A percentile compares a stretch with the other conserved stretches of the same genome.
Evolutionary conservation across 352 stramenopile genomes (phyloP).

Genomic region (Sclerospora graminicola): DNA sequence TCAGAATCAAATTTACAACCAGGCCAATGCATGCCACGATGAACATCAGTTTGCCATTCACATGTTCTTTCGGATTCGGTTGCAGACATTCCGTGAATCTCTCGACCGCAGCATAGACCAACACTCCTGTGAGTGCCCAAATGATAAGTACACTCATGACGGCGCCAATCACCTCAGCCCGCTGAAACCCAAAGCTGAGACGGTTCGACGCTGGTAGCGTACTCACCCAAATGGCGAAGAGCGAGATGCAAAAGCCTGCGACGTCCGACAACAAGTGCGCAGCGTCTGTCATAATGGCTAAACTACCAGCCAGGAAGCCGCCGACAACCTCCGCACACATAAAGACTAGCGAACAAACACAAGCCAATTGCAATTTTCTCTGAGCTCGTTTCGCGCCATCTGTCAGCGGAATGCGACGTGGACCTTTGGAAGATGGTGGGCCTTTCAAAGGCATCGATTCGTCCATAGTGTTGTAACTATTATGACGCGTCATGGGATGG

Average conservation of each 20-base stretch:
- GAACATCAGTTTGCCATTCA: slow-evolving; percentile 97
- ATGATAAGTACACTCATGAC: slow-evolving; percentile 90
- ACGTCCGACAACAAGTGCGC: slow-evolving; percentile 69
- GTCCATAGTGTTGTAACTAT: slow-evolving; percentile 32
- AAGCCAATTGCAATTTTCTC: slow-evolving; percentile 53
- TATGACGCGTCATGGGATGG: slow-evolving; percentile 20
- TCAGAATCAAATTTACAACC: slow-evolving; percentile 93
- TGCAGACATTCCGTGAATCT: slow-evolving; percentile 75
- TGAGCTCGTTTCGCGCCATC: slow-evolving; percentile 41
- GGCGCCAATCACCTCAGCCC: slow-evolving; percentile 92
- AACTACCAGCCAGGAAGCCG: slow-evolving; percentile 87
- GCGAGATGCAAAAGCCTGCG: slow-evolving; percentile 61
- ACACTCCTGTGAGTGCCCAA: slow-evolving; percentile 88
- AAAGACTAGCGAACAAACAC: slow-evolving; percentile 85
- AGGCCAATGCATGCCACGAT: slow-evolving; percentile 92
- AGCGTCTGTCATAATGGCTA: slow-evolving; percentile 91
- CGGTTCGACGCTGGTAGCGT: slow-evolving; percentile 57
- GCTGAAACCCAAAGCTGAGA: slow-evolving; percentile 92
- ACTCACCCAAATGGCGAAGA: slow-evolving; percentile 64
- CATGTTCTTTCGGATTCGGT: slow-evolving; percentile 62
- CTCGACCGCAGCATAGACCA: slow-evolving; percentile 91
- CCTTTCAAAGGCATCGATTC: slow-evolving; percentile 51
- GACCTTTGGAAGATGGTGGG: slow-evolving; percentile 9
- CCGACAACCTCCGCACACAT: slow-evolving; percentile 92
- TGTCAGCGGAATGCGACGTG: slow-evolving; percentile 48